Conservation (phyloP, 768 basidiomycete species). For the Collybia sordida region DNA sequence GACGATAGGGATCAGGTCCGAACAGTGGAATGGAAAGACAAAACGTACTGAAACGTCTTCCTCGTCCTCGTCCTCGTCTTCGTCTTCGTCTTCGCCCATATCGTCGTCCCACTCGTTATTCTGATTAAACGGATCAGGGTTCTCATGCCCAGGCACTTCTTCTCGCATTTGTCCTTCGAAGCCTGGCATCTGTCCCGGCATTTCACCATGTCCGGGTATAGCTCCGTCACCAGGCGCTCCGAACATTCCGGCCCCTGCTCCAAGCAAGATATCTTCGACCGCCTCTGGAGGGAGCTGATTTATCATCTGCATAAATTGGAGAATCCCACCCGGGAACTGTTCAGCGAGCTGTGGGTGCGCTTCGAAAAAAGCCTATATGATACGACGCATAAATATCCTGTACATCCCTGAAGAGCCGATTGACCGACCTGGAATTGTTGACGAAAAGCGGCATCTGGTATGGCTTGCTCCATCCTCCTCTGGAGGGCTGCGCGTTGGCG, state of each 20-base stretch:
- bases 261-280: slow-evolving; percentile 60
- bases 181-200: slow-evolving; percentile 49
- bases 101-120: slow-evolving; percentile 20
- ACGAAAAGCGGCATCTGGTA: slow-evolving; percentile 58
- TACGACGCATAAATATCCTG: not conserved
- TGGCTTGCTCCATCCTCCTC: slow-evolving; percentile 50
- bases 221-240: slow-evolving; percentile 28
- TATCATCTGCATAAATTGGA: slow-evolving; percentile 63
- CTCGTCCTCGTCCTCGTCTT: slow-evolving; percentile 40
- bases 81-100: slow-evolving; percentile 34
- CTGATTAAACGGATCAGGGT: slow-evolving; percentile 12
- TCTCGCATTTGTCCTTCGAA: slow-evolving; percentile 19
- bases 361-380: slow-evolving; percentile 48
- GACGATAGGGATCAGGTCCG: not conserved
- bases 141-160: not conserved
- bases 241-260: slow-evolving; percentile 9
- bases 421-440: slow-evolving; percentile 40
- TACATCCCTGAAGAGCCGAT: not conserved
- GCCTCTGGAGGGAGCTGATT: slow-evolving; percentile 55
- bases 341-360: slow-evolving; percentile 53
- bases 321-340: slow-evolving; percentile 62
- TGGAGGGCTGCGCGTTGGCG: slow-evolving; percentile 46
- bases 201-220: slow-evolving; percentile 31
- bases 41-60: slow-evolving; percentile 51
- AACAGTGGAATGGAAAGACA: not conserved